Percentiles rank a stretch among this genome's conserved stretches.
Conservation (phyloP, 768 basidiomycete species). For the Tulasnella sp. region DNA sequence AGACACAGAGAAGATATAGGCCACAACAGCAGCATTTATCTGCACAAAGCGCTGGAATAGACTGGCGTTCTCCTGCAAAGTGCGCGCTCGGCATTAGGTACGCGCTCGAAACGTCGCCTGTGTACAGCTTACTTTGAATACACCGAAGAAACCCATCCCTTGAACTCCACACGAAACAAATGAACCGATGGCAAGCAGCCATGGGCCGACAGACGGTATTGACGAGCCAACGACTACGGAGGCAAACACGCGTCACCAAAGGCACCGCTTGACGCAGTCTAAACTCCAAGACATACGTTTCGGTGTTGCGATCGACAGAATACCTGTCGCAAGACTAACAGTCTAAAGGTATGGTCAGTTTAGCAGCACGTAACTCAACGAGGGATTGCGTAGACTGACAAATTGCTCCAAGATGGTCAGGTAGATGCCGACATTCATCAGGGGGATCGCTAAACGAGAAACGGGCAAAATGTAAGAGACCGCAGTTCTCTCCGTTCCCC, state of each 20-base stretch:
- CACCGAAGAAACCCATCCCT: slow-evolving; percentile 74
- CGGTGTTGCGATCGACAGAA: slow-evolving; percentile 65
- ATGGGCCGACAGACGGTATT: slow-evolving; percentile 64
- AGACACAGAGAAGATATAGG: slow-evolving; percentile 60
- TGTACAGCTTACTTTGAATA: slow-evolving; percentile 46
- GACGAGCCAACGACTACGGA: slow-evolving; percentile 70
- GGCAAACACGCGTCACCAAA: not conserved
- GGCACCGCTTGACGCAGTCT: not conserved
- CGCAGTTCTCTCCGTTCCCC: not conserved
- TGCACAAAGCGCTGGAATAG: slow-evolving; percentile 59
- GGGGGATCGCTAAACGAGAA: slow-evolving; percentile 51
- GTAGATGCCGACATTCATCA: slow-evolving; percentile 87
- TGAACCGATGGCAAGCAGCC: slow-evolving; percentile 63
- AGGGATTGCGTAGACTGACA: slow-evolving; percentile 20
- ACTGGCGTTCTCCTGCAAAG: slow-evolving; percentile 56
- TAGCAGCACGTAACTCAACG: not conserved
- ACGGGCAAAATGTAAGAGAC: not conserved
- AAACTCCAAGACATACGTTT: slow-evolving; percentile 41
- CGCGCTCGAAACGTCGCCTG: not conserved
- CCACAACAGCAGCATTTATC: slow-evolving; percentile 43
- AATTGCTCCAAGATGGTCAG: slow-evolving; percentile 67
- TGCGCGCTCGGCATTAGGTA: not conserved
- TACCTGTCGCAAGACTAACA: slow-evolving; percentile 46
- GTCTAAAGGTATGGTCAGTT: slow-evolving; percentile 7
- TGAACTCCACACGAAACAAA: slow-evolving; percentile 70